Percentiles rank a stretch among this genome's conserved stretches.
These are phyloP conservation scores for Kodamaea lidongshanica DNA, from an alignment of 805 yeast genomes.

Conservation along the genomic window DNA sequence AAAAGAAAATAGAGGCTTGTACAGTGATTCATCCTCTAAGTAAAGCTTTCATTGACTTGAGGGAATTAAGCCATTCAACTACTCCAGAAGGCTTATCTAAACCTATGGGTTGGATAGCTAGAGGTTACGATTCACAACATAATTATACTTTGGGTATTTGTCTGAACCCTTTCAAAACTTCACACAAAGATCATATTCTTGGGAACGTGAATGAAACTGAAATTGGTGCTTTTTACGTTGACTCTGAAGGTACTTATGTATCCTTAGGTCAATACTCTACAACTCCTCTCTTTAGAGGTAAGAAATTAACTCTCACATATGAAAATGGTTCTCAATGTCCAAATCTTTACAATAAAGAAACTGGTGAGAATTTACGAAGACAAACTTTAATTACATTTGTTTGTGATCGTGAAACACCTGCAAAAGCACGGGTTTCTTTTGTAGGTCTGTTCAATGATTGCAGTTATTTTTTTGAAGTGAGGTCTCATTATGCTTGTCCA, in stretches of 20 bases:
- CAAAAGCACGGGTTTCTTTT: slow-evolving; percentile 60
- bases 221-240: slow-evolving; percentile 40
- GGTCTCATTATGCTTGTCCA: slow-evolving; percentile 83
- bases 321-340: slow-evolving; percentile 59
- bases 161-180: slow-evolving; percentile 41
- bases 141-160: slow-evolving; percentile 62
- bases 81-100: slow-evolving; percentile 24
- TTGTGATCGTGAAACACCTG: slow-evolving; percentile 70
- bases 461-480: slow-evolving; percentile 74
- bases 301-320: slow-evolving; percentile 64
- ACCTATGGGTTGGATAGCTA: slow-evolving; percentile 56
- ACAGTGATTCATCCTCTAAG: slow-evolving; percentile 33
- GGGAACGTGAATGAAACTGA: slow-evolving; percentile 35
- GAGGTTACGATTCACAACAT: slow-evolving; percentile 60
- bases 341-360: slow-evolving; percentile 27
- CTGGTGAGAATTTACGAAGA: slow-evolving; percentile 46
- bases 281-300: slow-evolving; percentile 63
- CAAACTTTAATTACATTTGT: slow-evolving; percentile 65
- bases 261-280: slow-evolving; percentile 49
- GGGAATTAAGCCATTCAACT: slow-evolving; percentile 42
- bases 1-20: slow-evolving; percentile 27
- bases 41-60: slow-evolving; percentile 48
- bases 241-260: slow-evolving; percentile 32
- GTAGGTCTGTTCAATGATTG: slow-evolving; percentile 73
- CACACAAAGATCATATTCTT: slow-evolving; percentile 39